phyloP scores from a whole-genome alignment of 148 eudicot species.

The Polygonum aviculare region DNA sequence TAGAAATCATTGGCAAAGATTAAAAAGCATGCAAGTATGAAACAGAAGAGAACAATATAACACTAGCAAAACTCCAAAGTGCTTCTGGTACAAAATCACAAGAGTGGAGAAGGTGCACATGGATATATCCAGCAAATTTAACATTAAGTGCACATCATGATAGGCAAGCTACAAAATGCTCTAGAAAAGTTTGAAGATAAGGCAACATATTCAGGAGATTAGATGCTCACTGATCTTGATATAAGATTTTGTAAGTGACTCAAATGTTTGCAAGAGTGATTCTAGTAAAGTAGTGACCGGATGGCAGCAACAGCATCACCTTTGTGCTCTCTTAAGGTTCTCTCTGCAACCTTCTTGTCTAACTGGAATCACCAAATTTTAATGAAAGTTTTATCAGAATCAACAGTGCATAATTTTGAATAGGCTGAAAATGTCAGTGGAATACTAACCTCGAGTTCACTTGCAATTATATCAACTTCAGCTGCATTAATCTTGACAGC shows the following conservation, averaged over 20 bases:
- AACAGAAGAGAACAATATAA: neutral
- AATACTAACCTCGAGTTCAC: constrained; percentile 72
- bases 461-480: constrained; percentile 82
- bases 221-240: neutral
- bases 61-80: neutral
- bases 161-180: constrained; percentile 1
- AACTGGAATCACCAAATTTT: constrained; percentile 28
- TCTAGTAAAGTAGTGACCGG: constrained; percentile 47
- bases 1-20: neutral
- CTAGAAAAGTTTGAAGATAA: neutral
- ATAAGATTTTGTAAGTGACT: neutral
- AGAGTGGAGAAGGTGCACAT: neutral
- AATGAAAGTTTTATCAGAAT: neutral
- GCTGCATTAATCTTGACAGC: constrained; percentile 89
- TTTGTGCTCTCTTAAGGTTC: constrained; percentile 93
- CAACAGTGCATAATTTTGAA: neutral
- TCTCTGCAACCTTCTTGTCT: constrained; percentile 95
- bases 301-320: constrained; percentile 94
- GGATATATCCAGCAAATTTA: neutral
- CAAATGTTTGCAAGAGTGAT: neutral
- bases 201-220: neutral
- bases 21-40: neutral
- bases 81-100: neutral
- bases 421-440: neutral
- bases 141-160: neutral